Percentiles rank a stretch among this genome's conserved stretches.
Evolutionary conservation across 768 basidiomycete genomes (phyloP).

Genomic region (Austroboletus eburneus): DNA sequence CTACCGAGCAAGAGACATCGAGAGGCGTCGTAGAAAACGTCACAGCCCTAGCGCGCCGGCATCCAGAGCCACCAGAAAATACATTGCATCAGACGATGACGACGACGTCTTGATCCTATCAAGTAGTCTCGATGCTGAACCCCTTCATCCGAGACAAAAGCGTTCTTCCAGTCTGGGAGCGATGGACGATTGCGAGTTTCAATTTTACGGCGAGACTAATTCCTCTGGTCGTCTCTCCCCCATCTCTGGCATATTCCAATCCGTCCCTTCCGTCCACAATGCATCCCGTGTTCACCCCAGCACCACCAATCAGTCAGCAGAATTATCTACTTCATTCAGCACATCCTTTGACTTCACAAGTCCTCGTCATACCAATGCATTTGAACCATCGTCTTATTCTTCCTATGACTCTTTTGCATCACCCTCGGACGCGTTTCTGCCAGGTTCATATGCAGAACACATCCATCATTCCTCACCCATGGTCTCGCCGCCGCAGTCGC

Average conservation of each 20-base stretch:
- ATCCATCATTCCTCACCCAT: conserved; percentile 5
- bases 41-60: conserved; percentile 24
- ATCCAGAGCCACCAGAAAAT: conserved; percentile 14
- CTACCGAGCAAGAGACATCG: conserved; percentile 36
- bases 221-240: conserved; percentile 22
- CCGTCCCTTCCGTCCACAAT: conserved; percentile 9
- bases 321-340: conserved; percentile 20
- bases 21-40: conserved; percentile 42
- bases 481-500: conserved; percentile 12
- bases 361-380: conserved; percentile 26
- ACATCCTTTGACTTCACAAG: conserved; percentile 25
- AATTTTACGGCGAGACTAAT: conserved; percentile 9
- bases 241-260: conserved; percentile 19
- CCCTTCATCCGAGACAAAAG: conserved; percentile 30
- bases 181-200: conserved; percentile 36
- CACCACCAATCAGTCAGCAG: conserved; percentile 11
- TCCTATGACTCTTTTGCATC: conserved; percentile 16
- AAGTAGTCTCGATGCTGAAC: conserved; percentile 21
- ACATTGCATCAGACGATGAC: conserved; percentile 34
- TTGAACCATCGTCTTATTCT: conserved; percentile 17
- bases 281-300: conserved; percentile 12
- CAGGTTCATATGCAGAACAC: conserved; percentile 4
- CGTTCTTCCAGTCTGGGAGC: conserved; percentile 43
- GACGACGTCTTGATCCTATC: conserved; percentile 57
- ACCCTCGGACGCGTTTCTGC: conserved; percentile 4